Percentiles rank a stretch among this genome's conserved stretches.
phyloP scores from a whole-genome alignment of 2,329 filamentous ascomycete species.

The Xylaria sp. region DNA sequence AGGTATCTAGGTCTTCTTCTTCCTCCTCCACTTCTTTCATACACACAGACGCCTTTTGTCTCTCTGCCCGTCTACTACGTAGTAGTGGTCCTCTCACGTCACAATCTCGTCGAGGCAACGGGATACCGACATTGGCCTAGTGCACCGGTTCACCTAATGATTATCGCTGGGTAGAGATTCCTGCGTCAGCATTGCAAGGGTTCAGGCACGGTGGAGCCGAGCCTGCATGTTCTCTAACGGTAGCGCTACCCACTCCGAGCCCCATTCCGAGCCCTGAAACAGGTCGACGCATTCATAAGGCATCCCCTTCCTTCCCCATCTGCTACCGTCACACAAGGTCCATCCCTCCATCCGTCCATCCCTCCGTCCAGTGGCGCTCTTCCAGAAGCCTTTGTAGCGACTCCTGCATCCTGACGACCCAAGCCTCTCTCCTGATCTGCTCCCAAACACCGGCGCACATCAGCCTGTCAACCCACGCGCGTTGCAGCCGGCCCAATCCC shows the following conservation, averaged over 20 bases:
- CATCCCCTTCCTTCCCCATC: constrained; percentile 25
- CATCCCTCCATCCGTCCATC: not conserved
- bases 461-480: not conserved
- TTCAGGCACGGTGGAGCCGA: too few species aligned
- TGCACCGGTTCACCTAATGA: too few species aligned
- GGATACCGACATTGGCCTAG: too few species aligned
- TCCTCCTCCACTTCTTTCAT: too few species aligned
- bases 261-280: constrained; percentile 41
- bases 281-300: constrained; percentile 40
- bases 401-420: not conserved
- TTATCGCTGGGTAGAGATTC: too few species aligned
- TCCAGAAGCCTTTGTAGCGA: too few species aligned
- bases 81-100: too few species aligned
- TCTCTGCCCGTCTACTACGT: too few species aligned
- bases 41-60: too few species aligned
- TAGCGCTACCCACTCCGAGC: constrained; percentile 24
- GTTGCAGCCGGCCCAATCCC: too few species aligned
- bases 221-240: constrained; percentile 27
- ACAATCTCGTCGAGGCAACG: too few species aligned
- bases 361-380: not conserved
- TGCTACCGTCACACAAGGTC: constrained; percentile 15
- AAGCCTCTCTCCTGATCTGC: not conserved
- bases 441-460: not conserved
- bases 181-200: not conserved
- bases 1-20: too few species aligned